Base-by-base conservation (phyloP, 164 flowering plant genomes). In the Chimonanthus salicifolius region DNA sequence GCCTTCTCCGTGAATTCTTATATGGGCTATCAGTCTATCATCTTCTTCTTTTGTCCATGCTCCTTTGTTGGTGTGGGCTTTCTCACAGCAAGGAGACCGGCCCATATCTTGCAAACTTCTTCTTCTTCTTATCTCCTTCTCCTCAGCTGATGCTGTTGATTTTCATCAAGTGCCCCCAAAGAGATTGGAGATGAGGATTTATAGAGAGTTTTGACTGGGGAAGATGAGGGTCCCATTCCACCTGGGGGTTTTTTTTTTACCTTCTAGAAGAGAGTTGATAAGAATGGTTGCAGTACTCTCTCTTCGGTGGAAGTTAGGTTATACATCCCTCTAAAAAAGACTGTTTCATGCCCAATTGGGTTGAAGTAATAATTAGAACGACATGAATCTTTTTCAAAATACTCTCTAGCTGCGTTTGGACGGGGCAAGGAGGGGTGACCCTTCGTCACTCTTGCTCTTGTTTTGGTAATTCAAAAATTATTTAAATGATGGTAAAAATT, bases 41-140 rank as follows among this genome's bases (percentile, higher is more conserved):
- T 95, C 99, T 84, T 95, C 99, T 81, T 94, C 98, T 70, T 92
- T 94, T 58, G 98, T 94, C 98, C 98, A 94, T 54, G 99, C 99
- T 9, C 99, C 99, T 83, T 95, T 95, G 89, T 95, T 95, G 16
- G 99, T 95, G 79, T 95, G 99, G 72, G 96, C 99, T 79, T 93
- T 95, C 80, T 93, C 99, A 77, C 98, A 95, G 77, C 99, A 95
- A 54, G 99, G 99, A 62, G 99, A 95, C 85, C 99, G 87, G 49
- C 99, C 99, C 92, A 88, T 94, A n/a, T 7, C 47, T 54, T 54
- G 0, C 3, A 54, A 54, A 11, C 16, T n/a, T 54, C 60, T n/a
- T 54, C n/a, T 54, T 16, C 8, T n/a, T 54, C 60, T n/a, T 54
- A 4, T 54, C 60, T 54, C 60, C 16, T 15, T 54, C 16, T 54